These are phyloP conservation scores for Myxozyma melibiosi DNA, from an alignment of 805 yeast species.

Conservation along the genomic window DNA sequence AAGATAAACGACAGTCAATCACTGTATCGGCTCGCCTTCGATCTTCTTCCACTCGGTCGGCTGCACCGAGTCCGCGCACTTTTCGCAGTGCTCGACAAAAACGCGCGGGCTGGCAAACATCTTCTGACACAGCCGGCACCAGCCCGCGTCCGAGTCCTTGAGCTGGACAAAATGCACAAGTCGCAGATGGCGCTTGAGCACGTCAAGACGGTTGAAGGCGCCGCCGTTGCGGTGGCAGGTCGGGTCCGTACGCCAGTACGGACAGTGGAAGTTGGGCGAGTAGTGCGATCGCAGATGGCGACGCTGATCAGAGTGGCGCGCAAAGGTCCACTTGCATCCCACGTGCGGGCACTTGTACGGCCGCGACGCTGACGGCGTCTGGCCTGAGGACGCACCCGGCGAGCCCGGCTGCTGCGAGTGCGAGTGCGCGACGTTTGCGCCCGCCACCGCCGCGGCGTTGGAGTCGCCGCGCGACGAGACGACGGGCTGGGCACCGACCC, in stretches of 20 bases:
- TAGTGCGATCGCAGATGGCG: conserved; percentile 69
- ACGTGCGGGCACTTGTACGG: conserved; percentile 44
- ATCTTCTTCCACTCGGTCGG: conserved; percentile 34
- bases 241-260: conserved; percentile 68
- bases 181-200: conserved; percentile 68
- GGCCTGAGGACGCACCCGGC: conserved; percentile 29
- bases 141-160: conserved; percentile 58
- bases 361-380: conserved; percentile 34
- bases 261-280: conserved; percentile 69
- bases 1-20: background rate
- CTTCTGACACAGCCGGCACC: conserved; percentile 66
- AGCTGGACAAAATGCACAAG: conserved; percentile 65
- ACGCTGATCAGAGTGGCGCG: conserved; percentile 67
- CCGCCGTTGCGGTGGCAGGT: conserved; percentile 79
- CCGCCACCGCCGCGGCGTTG: conserved; percentile 12
- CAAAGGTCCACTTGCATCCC: conserved; percentile 70
- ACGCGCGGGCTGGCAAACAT: conserved; percentile 56
- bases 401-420: conserved; percentile 11
- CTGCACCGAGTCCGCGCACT: conserved; percentile 53
- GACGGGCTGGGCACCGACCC: conserved; percentile 6
- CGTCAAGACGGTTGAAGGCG: conserved; percentile 72
- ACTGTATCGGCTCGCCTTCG: conserved; percentile 20
- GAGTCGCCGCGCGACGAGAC: conserved; percentile 14
- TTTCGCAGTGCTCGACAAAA: conserved; percentile 66
- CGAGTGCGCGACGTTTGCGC: background rate